Base-by-base conservation (phyloP, 768 basidiomycete genomes). In the Calvatia gigantea region DNA sequence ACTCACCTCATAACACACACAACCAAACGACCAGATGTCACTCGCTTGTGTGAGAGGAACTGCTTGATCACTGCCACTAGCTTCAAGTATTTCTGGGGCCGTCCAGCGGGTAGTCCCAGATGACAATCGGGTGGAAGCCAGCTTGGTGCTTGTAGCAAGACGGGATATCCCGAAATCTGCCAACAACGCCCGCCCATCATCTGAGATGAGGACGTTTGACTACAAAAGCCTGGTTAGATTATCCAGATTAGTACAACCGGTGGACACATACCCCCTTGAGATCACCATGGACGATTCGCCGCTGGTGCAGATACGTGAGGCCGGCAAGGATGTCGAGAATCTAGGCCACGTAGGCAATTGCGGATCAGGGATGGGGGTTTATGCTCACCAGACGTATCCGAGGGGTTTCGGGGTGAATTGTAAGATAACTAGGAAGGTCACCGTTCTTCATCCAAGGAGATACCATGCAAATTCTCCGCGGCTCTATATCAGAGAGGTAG, bases 381-480 rank as follows among this genome's bases (percentile, higher is more conserved):
- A 58, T 29, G 9, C 38, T 17, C 39, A 64, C 64, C 43, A 65
- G 42, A 35, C 51, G 49, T 8, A 58, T 27, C 6, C 61, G 50
- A 58, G 60, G 48, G 1, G 51, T 55, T 19, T 45, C n/a, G 1
- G 61, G 58, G n/a, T 41, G 32, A 2, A 55, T 27, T 5, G 54
- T 6, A 27, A 67, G 41, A 41, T 57, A 65, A 9, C 58, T 49
- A 2, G 43, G 29, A 17, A 65, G 47, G 23, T 58, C 65, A 8
- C 64, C 65, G 28, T 67, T 60, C 6, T 51, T 47, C 32, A 60
- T 61, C 61, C 61, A 67, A 2, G 64, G 64, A 4, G 63, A 64
- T 1, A 65, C 53, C 9, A 65, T 27, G 17, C 56, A 62, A 1
- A 62, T 47, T 19, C 51, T 45, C 31, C 6, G 12, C 38, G 27